phyloP scores from a whole-genome alignment of 257 asterid genomes.

The Catharanthus roseus region DNA sequence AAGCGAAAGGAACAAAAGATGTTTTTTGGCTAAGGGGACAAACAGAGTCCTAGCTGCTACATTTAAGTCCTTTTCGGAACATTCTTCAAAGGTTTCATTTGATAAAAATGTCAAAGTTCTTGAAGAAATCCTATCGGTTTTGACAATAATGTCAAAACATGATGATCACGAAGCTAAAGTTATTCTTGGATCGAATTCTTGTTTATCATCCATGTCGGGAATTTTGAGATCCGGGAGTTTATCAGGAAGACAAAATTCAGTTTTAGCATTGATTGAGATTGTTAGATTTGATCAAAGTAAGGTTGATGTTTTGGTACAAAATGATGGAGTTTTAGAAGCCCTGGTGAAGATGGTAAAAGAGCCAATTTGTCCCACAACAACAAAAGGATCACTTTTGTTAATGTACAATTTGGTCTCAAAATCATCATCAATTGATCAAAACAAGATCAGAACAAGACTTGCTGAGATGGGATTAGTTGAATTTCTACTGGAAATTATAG shows the following conservation, averaged over 20 bases:
- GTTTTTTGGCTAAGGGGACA: slow-evolving; percentile 27
- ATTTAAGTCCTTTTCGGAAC: slow-evolving; percentile 24
- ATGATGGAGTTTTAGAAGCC: slow-evolving; percentile 33
- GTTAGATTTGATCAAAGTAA: slow-evolving; percentile 8
- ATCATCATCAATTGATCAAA: not conserved
- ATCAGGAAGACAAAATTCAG: slow-evolving; percentile 24
- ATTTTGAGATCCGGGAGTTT: slow-evolving; percentile 30
- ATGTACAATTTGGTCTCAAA: slow-evolving; percentile 30
- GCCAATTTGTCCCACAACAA: slow-evolving; percentile 41
- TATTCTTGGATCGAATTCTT: slow-evolving; percentile 29
- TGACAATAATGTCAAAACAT: slow-evolving; percentile 21
- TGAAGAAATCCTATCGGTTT: slow-evolving; percentile 33
- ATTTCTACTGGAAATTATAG: slow-evolving; percentile 31
- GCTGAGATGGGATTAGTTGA: slow-evolving; percentile 33
- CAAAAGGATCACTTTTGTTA: slow-evolving; percentile 39
- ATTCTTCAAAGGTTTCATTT: slow-evolving; percentile 16
- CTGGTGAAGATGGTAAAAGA: slow-evolving; percentile 36
- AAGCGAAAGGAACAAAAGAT: slow-evolving; percentile 40
- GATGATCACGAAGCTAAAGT: slow-evolving; percentile 31
- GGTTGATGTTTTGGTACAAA: slow-evolving; percentile 13
- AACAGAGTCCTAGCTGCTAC: slow-evolving; percentile 27
- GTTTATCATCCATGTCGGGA: slow-evolving; percentile 27
- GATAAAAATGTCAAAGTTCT: slow-evolving; percentile 3
- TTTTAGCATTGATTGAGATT: slow-evolving; percentile 19
- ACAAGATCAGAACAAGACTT: slow-evolving; percentile 14